These are phyloP conservation scores for Kwoniella botswanensis DNA, from an alignment of 768 basidiomycete species.

Conservation along the genomic window DNA sequence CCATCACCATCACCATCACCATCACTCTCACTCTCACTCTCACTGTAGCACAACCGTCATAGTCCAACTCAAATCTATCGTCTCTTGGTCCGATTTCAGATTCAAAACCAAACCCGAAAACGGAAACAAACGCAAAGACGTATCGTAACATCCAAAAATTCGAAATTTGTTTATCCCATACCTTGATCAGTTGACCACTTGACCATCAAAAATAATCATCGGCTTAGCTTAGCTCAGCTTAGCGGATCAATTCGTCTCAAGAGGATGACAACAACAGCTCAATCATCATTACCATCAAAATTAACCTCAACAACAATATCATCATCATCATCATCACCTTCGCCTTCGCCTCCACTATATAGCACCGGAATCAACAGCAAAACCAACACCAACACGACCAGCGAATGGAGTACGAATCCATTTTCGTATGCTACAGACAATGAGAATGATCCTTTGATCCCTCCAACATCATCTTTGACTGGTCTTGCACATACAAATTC, in stretches of 20 bases:
- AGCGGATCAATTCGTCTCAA: neutral
- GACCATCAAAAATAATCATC: neutral
- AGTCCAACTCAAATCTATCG: neutral
- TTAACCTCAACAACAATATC: neutral
- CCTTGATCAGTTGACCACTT: neutral
- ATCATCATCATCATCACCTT: neutral
- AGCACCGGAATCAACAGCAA: too few relatives aligned
- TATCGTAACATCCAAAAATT: neutral
- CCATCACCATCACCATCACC: too few relatives aligned
- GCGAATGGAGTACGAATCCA: slow-evolving; percentile 18
- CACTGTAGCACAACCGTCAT: neutral
- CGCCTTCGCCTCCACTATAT: neutral
- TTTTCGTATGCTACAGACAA: slow-evolving; percentile 7
- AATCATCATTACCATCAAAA: neutral
- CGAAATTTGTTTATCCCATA: neutral
- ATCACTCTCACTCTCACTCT: too few relatives aligned
- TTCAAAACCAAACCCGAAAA: neutral
- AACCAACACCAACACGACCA: neutral
- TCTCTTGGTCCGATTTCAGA: too few relatives aligned
- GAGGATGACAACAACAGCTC: neutral
- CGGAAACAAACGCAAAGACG: neutral
- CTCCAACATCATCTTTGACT: neutral
- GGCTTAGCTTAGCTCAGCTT: neutral
- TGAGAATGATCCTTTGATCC: slow-evolving; percentile 9
- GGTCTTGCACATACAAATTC: neutral